phyloP scores from a whole-genome alignment of 768 basidiomycete species.

The Mycena capillaripes region DNA sequence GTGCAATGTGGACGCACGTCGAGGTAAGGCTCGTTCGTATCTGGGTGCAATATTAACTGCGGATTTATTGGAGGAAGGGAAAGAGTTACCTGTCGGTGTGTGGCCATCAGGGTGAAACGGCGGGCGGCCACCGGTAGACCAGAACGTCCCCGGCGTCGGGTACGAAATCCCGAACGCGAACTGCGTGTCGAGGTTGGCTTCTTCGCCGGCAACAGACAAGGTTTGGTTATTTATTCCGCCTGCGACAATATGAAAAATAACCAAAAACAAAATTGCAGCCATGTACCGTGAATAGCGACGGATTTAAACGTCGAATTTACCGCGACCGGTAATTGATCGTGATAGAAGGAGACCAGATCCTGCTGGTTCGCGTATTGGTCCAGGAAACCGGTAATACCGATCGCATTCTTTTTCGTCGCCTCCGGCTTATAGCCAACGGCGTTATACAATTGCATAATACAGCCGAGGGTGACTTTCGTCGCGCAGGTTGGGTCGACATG shows the following conservation, averaged over 20 bases:
- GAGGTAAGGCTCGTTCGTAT: slow-evolving; percentile 66
- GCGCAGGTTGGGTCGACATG: slow-evolving; percentile 65
- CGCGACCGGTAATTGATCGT: slow-evolving; percentile 62
- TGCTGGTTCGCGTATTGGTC: slow-evolving; percentile 66
- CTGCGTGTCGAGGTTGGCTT: slow-evolving; percentile 79
- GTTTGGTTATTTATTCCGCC: slow-evolving; percentile 75
- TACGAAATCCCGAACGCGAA: slow-evolving; percentile 75
- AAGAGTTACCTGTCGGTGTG: slow-evolving; percentile 44
- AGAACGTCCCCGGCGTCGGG: slow-evolving; percentile 72
- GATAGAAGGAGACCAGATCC: slow-evolving; percentile 68
- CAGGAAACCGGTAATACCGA: slow-evolving; percentile 70
- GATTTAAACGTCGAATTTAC: slow-evolving; percentile 65
- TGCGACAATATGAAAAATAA: slow-evolving; percentile 43
- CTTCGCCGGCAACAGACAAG: slow-evolving; percentile 64
- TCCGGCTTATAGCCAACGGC: slow-evolving; percentile 60
- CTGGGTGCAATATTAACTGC: neutral
- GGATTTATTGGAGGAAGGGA: neutral
- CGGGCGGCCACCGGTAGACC: slow-evolving; percentile 72
- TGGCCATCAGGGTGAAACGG: slow-evolving; percentile 65
- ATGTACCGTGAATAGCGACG: slow-evolving; percentile 67
- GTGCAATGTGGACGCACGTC: slow-evolving; percentile 46
- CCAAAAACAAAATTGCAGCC: neutral
- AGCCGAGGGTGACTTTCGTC: slow-evolving; percentile 62
- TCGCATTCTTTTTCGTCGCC: slow-evolving; percentile 58
- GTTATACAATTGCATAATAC: slow-evolving; percentile 70